phyloP scores from a whole-genome alignment of 1,139 yeast genomes.

The Groenewaldozyma sp. region DNA sequence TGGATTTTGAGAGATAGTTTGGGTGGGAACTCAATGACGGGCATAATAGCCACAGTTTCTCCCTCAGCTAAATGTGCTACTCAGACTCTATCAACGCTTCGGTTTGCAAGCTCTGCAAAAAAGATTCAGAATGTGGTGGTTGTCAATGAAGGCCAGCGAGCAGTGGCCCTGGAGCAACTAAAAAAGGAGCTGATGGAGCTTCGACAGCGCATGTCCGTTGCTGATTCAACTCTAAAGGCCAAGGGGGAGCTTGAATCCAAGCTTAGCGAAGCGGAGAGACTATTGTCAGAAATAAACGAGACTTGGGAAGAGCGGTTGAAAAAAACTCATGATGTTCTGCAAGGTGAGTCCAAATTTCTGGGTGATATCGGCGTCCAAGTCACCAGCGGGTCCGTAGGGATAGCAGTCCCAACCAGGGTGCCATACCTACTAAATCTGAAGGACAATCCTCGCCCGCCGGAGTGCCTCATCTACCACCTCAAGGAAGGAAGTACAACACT shows the following conservation, averaged over 20 bases:
- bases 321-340: conserved; percentile 19
- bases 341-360: conserved; percentile 20
- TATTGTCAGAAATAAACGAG: conserved; percentile 20
- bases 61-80: conserved; percentile 34
- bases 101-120: conserved; percentile 67
- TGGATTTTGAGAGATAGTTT: conserved; percentile 68
- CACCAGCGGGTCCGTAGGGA: conserved; percentile 19
- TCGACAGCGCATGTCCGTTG: background rate
- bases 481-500: conserved; percentile 21
- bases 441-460: conserved; percentile 24
- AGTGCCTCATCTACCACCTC: conserved; percentile 24
- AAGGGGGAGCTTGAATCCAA: conserved; percentile 19
- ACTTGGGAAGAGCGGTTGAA: conserved; percentile 25
- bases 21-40: conserved; percentile 74
- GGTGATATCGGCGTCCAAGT: conserved; percentile 24
- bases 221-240: conserved; percentile 3
- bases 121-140: conserved; percentile 52
- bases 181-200: conserved; percentile 11
- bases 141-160: conserved; percentile 34
- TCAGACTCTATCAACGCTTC: conserved; percentile 60
- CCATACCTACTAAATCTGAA: conserved; percentile 26
- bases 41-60: conserved; percentile 46
- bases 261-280: conserved; percentile 20
- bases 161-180: conserved; percentile 20
- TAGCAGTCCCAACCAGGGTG: conserved; percentile 21